Evolutionary conservation across 75 land plant genomes (phyloP).

Genomic region (Sequoia sempervirens): DNA sequence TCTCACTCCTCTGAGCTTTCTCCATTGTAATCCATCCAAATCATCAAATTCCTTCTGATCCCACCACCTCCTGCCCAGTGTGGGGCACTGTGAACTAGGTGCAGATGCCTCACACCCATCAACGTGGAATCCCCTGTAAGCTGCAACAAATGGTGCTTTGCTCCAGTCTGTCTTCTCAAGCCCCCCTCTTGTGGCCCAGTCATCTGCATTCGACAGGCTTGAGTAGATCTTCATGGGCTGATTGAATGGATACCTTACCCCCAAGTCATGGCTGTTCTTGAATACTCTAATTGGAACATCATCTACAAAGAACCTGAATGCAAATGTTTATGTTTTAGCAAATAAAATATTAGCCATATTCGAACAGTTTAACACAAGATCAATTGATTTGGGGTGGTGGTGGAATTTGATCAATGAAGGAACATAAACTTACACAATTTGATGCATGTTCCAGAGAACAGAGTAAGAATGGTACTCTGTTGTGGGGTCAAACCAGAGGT

Average conservation of each 20-base stretch:
- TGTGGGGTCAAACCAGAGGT: conserved; percentile 81
- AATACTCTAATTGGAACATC: conserved; percentile 41
- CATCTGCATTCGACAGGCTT: conserved; percentile 59
- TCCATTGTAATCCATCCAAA: conserved; percentile 25
- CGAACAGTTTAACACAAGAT: neutral
- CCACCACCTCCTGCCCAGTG: conserved; percentile 44
- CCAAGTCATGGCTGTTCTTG: conserved; percentile 41
- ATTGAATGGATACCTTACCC: conserved; percentile 36
- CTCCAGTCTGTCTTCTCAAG: conserved; percentile 47
- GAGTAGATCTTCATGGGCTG: conserved; percentile 51
- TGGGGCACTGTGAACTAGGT: conserved; percentile 26
- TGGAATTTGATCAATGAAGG: neutral
- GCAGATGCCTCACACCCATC: conserved; percentile 51
- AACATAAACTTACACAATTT: conserved; percentile 47
- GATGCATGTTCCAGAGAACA: conserved; percentile 53
- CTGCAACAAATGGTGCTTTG: conserved; percentile 35
- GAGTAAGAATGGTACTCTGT: conserved; percentile 54
- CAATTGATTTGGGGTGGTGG: neutral
- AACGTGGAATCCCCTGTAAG: conserved; percentile 30
- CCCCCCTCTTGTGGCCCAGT: conserved; percentile 56
- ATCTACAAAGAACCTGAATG: conserved; percentile 43
- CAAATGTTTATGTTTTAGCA: neutral
- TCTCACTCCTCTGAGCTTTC: conserved; percentile 31
- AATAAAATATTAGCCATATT: neutral
- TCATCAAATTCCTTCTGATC: conserved; percentile 45